Evolutionary conservation across 352 stramenopile species (phyloP), one percentile per base, ranked within the genome.

Genomic region (Pythium oligandrum): DNA sequence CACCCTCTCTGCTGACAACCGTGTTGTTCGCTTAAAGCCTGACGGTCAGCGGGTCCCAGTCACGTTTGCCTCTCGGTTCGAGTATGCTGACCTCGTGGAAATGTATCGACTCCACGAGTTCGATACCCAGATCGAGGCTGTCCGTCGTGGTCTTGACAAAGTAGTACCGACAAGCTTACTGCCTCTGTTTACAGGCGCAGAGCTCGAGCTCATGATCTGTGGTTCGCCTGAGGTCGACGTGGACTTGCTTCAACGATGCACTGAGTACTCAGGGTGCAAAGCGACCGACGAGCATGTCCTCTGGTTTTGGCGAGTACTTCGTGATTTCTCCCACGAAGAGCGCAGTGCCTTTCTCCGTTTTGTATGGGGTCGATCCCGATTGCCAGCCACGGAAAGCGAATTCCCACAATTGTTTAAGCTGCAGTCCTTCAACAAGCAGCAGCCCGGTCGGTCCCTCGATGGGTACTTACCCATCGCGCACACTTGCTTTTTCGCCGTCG

Each of bases 401-500:
- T 98, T 97, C 63, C 73, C 87, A 40, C 92, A 97, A 60, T 67
- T 75, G 10, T 97, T 97, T 68, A 98, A 97, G 68, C 67, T 97
- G 31, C 90, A 94, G 54, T 93, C 73, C 26, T 96, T 91, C 58
- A 85, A 73, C 53, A 93, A 86, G 36, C 68, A 76, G 52, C 64
- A 67, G 44, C 7, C 47, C 30, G 58, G 64, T 40, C 53, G 57
- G 32, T 67, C 63, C 31, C 58, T 71, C 8, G 86, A 97, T 54
- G 71, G 70, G 11, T 98, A 97, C 60, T 74, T 99, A 40, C 96
- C 96, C 5, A 96, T 98, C 57, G 90, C 96, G 31, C 97, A 98
- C 60, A 99, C 97, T n/a, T 99, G 97, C 66, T 99, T 99, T 75
- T 99, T 99, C 66, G 95, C 90, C 4, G 74, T 99, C 35, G 93